A percentile compares a stretch with the other conserved stretches of the same genome.
These are phyloP conservation scores for Theileria orientalis DNA, from an alignment of 169 alveolate species.

Conservation along the genomic window DNA sequence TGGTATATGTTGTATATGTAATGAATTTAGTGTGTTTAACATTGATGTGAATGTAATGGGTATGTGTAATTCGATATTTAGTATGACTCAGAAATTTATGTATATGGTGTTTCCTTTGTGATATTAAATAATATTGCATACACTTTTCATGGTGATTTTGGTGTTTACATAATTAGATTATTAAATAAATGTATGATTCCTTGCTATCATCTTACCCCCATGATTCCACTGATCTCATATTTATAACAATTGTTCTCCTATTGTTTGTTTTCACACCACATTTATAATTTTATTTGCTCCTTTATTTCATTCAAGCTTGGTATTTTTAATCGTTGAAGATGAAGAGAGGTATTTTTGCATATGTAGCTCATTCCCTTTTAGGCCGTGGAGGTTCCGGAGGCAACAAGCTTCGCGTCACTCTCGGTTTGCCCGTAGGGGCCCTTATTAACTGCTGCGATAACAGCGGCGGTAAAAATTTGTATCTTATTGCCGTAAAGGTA, in stretches of 20 bases:
- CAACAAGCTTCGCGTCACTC: slow-evolving; percentile 83
- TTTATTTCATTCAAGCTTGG: background rate
- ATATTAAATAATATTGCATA: too few relatives aligned
- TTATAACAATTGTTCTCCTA: background rate
- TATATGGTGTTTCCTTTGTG: too few relatives aligned
- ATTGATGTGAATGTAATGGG: too few relatives aligned
- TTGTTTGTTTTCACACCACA: background rate
- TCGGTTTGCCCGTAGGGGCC: slow-evolving; percentile 97
- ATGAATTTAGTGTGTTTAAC: too few relatives aligned
- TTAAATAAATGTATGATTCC: too few relatives aligned
- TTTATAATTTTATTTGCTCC: background rate
- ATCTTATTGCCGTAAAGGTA: slow-evolving; percentile 95
- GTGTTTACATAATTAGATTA: too few relatives aligned
- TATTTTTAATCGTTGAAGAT: slow-evolving; percentile 13
- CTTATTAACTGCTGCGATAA: slow-evolving; percentile 98
- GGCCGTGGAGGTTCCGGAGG: slow-evolving; percentile 81
- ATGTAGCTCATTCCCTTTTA: background rate
- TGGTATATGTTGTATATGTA: too few relatives aligned
- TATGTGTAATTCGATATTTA: too few relatives aligned
- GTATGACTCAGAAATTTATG: too few relatives aligned
- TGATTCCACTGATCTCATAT: background rate
- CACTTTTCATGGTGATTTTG: too few relatives aligned
- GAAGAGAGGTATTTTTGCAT: slow-evolving; percentile 62
- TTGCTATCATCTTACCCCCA: background rate
- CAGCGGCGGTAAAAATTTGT: slow-evolving; percentile 98